Conservation (phyloP, 768 basidiomycete species). For the Mrakia hoshinonis region DNA sequence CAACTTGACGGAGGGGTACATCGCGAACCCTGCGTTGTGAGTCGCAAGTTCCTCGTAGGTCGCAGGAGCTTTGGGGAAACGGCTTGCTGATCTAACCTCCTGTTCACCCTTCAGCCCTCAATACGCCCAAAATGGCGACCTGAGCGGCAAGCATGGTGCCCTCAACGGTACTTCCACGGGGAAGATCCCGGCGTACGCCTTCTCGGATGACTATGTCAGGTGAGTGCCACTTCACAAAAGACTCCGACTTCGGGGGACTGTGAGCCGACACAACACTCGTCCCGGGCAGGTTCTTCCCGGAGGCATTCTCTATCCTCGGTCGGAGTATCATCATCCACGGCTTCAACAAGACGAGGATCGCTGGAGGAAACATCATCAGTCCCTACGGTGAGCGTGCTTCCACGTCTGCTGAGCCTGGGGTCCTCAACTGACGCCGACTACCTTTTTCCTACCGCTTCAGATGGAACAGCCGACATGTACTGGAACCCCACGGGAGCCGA, state of each 20-base stretch:
- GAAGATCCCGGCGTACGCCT: neutral
- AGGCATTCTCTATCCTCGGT: neutral
- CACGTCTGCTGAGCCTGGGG: no score
- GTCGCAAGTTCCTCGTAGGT: no score
- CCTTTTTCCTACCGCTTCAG: no score
- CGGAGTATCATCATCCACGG: constrained; percentile 7
- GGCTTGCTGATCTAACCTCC: no score
- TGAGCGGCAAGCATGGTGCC: constrained; percentile 13
- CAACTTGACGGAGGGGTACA: neutral
- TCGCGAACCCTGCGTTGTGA: constrained; percentile 8
- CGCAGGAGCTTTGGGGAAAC: no score
- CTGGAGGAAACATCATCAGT: constrained; percentile 5
- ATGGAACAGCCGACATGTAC: constrained; percentile 5
- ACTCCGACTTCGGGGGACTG: neutral
- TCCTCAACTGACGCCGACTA: no score
- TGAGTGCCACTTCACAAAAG: neutral
- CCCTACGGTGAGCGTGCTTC: neutral
- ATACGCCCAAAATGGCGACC: constrained; percentile 15
- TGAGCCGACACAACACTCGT: neutral
- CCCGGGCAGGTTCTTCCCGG: neutral
- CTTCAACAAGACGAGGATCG: constrained; percentile 5
- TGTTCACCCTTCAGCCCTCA: neutral
- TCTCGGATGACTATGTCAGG: constrained; percentile 12
- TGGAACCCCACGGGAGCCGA: constrained; percentile 3
- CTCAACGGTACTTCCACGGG: constrained; percentile 3